These are phyloP conservation scores for Termitomyces eurrhizus DNA, from an alignment of 768 basidiomycete genomes.

Conservation along the genomic window DNA sequence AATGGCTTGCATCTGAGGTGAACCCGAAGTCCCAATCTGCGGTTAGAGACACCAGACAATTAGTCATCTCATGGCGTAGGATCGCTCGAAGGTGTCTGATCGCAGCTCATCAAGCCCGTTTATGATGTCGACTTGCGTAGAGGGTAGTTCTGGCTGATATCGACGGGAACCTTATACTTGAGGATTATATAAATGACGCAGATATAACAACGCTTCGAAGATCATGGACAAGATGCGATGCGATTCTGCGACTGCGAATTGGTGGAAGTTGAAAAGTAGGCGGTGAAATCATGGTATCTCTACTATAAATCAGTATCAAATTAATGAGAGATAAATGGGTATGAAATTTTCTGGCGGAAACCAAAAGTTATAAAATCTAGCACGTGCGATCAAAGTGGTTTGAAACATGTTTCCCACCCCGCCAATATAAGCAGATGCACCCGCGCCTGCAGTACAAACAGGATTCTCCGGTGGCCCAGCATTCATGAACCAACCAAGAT, in stretches of 20 bases:
- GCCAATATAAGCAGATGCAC: conserved; percentile 1
- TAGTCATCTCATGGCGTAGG: conserved; percentile 70
- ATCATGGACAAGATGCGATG: conserved; percentile 26
- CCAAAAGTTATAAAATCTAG: background rate
- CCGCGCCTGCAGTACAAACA: background rate
- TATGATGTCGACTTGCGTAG: background rate
- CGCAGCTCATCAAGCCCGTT: conserved; percentile 32
- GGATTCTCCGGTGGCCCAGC: conserved; percentile 4
- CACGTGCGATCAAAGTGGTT: background rate
- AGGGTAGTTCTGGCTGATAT: conserved; percentile 13
- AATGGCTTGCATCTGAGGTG: background rate
- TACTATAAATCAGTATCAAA: background rate
- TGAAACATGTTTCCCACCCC: conserved; percentile 7
- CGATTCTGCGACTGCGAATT: conserved; percentile 39
- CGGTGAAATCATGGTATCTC: conserved; percentile 17
- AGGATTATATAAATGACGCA: conserved; percentile 56
- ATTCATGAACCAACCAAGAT: conserved; percentile 13
- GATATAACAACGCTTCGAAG: conserved; percentile 45
- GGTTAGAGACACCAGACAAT: conserved; percentile 47
- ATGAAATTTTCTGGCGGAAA: background rate
- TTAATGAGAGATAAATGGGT: background rate
- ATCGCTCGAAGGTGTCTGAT: conserved; percentile 65
- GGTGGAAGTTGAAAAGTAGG: conserved; percentile 56
- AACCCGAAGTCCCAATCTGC: conserved; percentile 10
- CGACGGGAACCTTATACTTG: conserved; percentile 57